Conservation (phyloP, 139 green algal genomes). For the Chlamydomonas incerta region DNA sequence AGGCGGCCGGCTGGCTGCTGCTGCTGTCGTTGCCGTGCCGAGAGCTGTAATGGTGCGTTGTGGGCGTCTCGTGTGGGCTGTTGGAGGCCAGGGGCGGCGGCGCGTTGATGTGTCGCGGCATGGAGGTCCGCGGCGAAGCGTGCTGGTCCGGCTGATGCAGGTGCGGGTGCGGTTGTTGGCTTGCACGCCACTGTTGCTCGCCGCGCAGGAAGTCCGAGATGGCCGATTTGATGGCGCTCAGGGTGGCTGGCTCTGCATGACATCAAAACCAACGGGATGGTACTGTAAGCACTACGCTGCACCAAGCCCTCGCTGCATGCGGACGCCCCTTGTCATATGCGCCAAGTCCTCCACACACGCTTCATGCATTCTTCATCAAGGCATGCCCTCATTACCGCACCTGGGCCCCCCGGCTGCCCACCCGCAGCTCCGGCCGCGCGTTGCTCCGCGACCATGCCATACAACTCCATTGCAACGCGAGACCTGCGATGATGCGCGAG, state of each 20-base stretch:
- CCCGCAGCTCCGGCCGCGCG: too few species aligned
- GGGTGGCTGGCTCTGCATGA: not conserved
- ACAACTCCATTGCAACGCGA: conserved; percentile 28
- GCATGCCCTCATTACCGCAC: too few species aligned
- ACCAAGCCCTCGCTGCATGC: too few species aligned
- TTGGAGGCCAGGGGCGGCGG: too few species aligned
- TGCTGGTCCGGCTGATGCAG: not conserved
- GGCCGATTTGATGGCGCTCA: conserved; percentile 18
- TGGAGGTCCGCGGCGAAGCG: not conserved
- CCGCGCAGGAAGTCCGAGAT: not conserved
- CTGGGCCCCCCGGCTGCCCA: not conserved
- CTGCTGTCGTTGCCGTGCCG: too few species aligned
- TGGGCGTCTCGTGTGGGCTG: not conserved
- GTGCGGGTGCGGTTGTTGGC: not conserved
- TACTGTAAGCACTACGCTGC: too few species aligned
- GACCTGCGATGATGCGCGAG: too few species aligned
- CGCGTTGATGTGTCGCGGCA: too few species aligned
- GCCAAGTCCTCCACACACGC: not conserved
- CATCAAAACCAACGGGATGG: too few species aligned
- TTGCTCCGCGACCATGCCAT: conserved; percentile 15
- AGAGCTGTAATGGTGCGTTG: not conserved
- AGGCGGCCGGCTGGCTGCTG: too few species aligned
- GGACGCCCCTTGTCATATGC: too few species aligned
- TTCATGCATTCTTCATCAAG: too few species aligned
- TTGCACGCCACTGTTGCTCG: not conserved